phyloP scores from a whole-genome alignment of 805 yeast genomes.

The Tetrapisispora arboricola region DNA sequence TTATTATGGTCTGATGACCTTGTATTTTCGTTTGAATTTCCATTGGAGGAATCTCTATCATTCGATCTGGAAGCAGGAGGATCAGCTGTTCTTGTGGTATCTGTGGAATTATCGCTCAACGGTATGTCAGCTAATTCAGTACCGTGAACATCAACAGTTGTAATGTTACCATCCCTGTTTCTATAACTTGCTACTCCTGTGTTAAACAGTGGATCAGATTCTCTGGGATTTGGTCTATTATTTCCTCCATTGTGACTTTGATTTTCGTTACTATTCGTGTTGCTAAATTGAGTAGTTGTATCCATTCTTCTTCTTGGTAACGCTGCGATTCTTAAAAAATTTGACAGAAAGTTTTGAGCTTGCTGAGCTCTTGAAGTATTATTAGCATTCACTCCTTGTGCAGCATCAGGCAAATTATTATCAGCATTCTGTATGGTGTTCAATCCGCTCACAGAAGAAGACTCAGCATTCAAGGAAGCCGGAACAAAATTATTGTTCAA shows the following conservation, averaged over 20 bases:
- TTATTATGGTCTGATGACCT: background rate
- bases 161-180: constrained; percentile 20
- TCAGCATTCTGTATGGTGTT: background rate
- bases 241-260: no score
- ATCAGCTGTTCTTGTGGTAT: background rate
- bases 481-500: background rate
- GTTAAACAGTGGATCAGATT: constrained; percentile 12
- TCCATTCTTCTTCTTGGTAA: background rate
- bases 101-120: background rate
- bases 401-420: background rate
- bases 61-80: background rate
- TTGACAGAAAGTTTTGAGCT: background rate
- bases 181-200: constrained; percentile 29
- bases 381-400: background rate
- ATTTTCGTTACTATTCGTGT: no score
- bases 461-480: background rate
- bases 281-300: background rate
- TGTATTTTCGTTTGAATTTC: background rate
- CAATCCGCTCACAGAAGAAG: background rate
- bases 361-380: background rate
- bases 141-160: constrained; percentile 9
- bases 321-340: background rate
- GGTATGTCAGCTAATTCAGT: background rate
- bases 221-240: background rate
- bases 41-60: background rate